A percentile compares a stretch with the other conserved stretches of the same genome.
Conservation (phyloP, 305 asterid species). For the Fraxinus platypoda region DNA sequence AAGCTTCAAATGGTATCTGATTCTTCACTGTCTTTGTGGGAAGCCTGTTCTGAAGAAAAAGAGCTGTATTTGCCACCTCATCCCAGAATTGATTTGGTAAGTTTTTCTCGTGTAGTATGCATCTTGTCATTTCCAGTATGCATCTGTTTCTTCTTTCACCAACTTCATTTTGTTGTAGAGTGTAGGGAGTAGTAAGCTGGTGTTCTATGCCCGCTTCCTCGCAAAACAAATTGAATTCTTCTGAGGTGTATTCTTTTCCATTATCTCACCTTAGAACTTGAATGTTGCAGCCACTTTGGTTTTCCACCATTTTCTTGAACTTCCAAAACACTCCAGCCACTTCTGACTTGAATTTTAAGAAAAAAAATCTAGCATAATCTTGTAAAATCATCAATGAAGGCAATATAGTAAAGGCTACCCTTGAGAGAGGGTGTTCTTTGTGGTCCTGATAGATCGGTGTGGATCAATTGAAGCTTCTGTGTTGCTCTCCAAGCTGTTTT, state of each 20-base stretch:
- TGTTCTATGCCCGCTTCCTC: not conserved
- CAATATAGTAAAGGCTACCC: not conserved
- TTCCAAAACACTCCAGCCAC: not conserved
- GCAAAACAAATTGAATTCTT: not conserved
- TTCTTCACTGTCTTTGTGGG: not conserved
- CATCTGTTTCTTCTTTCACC: not conserved
- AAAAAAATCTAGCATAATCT: slow-evolving; percentile 4
- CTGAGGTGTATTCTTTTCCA: too few relatives aligned
- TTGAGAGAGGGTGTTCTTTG: not conserved
- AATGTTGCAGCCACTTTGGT: not conserved
- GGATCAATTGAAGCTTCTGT: not conserved
- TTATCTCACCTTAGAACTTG: not conserved
- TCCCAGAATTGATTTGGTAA: slow-evolving; percentile 10
- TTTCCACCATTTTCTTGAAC: slow-evolving; percentile 7
- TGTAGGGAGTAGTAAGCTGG: not conserved
- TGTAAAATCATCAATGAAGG: not conserved
- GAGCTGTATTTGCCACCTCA: not conserved
- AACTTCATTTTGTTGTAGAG: slow-evolving; percentile 16
- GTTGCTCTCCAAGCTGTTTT: not conserved
- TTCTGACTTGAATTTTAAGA: not conserved
- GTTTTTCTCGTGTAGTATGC: not conserved
- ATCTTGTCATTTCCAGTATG: slow-evolving; percentile 1
- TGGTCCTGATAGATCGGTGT: not conserved
- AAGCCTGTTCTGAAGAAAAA: not conserved
- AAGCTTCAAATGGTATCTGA: not conserved